Evolutionary conservation across 169 alveolate species (phyloP).

Genomic region (Blepharisma undulans): DNA sequence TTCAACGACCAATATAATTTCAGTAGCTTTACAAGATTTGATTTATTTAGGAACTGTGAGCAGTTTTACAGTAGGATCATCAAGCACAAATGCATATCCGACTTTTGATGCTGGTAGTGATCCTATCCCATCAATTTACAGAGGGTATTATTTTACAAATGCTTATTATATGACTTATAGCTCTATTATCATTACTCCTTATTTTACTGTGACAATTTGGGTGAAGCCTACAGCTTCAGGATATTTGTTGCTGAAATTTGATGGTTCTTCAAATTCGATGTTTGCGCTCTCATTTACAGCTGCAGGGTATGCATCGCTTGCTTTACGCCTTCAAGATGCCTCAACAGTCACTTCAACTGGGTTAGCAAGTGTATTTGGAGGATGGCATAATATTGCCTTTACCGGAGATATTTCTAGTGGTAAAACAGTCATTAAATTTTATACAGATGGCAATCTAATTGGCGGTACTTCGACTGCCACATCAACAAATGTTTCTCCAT

Average conservation of each 20-base stretch:
- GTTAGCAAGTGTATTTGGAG: neutral
- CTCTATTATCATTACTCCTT: neutral
- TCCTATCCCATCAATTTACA: neutral
- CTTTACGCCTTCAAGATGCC: neutral
- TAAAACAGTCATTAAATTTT: neutral
- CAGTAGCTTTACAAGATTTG: neutral
- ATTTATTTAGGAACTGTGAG: neutral
- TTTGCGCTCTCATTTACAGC: neutral
- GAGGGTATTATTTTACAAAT: neutral
- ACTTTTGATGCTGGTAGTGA: neutral
- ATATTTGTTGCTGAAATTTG: neutral
- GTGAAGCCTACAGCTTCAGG: neutral
- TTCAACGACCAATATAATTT: neutral
- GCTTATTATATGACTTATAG: neutral
- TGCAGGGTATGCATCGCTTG: neutral
- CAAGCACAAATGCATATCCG: neutral
- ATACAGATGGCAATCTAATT: neutral
- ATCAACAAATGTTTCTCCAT: neutral
- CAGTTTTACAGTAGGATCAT: neutral
- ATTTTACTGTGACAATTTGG: neutral
- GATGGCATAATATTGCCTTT: neutral
- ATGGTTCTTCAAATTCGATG: neutral
- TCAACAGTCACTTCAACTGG: neutral
- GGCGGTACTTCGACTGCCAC: neutral
- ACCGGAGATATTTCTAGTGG: neutral